A percentile compares a stretch with the other conserved stretches of the same genome.
These are phyloP conservation scores for Decorospora gaudefroyi DNA, from an alignment of 2,329 filamentous ascomycete species.

Conservation along the genomic window DNA sequence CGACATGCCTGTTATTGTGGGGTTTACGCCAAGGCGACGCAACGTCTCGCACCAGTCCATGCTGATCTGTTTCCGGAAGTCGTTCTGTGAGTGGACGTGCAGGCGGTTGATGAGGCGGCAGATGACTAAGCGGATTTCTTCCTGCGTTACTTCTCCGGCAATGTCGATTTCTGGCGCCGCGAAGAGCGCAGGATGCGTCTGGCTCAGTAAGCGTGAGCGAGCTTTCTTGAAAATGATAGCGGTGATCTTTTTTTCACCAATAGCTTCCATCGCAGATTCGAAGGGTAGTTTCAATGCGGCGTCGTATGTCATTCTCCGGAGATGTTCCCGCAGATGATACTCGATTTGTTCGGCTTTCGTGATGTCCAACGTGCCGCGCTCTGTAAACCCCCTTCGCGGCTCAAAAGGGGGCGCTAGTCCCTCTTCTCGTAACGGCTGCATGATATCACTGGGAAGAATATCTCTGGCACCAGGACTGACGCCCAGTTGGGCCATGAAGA, in stretches of 20 bases:
- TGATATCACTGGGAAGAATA: constrained; percentile 35
- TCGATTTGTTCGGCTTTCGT: constrained; percentile 29
- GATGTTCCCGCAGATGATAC: constrained; percentile 14
- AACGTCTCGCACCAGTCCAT: constrained; percentile 14
- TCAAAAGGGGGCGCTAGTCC: constrained; percentile 24
- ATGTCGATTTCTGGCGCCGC: constrained; percentile 27
- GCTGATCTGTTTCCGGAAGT: constrained; percentile 4
- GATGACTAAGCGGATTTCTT: constrained; percentile 32
- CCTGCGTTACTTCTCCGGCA: constrained; percentile 23
- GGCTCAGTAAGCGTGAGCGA: constrained; percentile 23
- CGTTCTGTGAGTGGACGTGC: neutral
- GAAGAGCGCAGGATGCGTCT: constrained; percentile 22
- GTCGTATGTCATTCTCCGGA: constrained; percentile 17
- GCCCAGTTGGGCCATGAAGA: constrained; percentile 24
- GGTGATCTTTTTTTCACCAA: constrained; percentile 9
- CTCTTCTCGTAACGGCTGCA: constrained; percentile 28
- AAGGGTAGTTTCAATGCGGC: constrained; percentile 1
- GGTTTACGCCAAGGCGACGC: constrained; percentile 27
- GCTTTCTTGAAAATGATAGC: constrained; percentile 12
- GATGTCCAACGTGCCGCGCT: constrained; percentile 5
- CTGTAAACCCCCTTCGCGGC: neutral
- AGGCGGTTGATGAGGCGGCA: constrained; percentile 22
- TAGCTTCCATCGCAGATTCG: constrained; percentile 9
- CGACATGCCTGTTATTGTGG: constrained; percentile 31
- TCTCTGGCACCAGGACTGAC: constrained; percentile 16